phyloP scores from a whole-genome alignment of 164 flowering plant genomes.

The Hamamelis virginiana region DNA sequence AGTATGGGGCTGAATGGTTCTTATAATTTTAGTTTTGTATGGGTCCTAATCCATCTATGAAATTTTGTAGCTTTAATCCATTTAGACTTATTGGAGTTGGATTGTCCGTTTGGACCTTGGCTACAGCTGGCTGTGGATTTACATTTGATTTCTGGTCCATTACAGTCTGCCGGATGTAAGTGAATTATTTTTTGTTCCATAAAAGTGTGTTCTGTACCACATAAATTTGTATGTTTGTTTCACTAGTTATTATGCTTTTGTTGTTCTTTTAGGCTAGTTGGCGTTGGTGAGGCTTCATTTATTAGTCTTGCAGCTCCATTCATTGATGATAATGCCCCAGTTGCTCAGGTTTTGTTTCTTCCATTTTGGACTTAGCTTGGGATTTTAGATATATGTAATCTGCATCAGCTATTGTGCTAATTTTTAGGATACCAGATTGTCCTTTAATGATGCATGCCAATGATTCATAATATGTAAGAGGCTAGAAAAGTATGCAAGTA shows the following conservation, averaged over 20 bases:
- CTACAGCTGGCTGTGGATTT: conserved; percentile 72
- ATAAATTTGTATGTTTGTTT: conserved; percentile 1
- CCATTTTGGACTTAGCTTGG: neutral
- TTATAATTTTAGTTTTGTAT: neutral
- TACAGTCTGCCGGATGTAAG: conserved; percentile 84
- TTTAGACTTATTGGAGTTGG: conserved; percentile 99
- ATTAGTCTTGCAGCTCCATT: conserved; percentile 97
- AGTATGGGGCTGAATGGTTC: too few species aligned
- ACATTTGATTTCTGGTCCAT: conserved; percentile 87
- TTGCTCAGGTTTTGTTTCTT: conserved; percentile 51
- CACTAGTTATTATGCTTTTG: neutral
- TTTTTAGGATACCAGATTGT: neutral
- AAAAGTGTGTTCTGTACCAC: neutral
- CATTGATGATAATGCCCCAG: conserved; percentile 95
- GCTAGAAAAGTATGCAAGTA: too few species aligned
- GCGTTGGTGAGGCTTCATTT: conserved; percentile 98
- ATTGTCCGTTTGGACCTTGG: conserved; percentile 86
- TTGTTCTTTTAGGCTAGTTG: conserved; percentile 61
- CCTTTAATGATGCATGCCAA: neutral
- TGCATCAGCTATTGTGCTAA: neutral
- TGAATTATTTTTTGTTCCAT: neutral
- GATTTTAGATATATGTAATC: neutral
- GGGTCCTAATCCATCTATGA: neutral
- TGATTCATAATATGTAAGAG: too few species aligned
- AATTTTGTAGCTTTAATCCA: conserved; percentile 75